Percentiles rank a stretch among this genome's conserved stretches.
Conservation (phyloP, 2,329 filamentous ascomycete species). For the Fusarium sterilihyphosum region DNA sequence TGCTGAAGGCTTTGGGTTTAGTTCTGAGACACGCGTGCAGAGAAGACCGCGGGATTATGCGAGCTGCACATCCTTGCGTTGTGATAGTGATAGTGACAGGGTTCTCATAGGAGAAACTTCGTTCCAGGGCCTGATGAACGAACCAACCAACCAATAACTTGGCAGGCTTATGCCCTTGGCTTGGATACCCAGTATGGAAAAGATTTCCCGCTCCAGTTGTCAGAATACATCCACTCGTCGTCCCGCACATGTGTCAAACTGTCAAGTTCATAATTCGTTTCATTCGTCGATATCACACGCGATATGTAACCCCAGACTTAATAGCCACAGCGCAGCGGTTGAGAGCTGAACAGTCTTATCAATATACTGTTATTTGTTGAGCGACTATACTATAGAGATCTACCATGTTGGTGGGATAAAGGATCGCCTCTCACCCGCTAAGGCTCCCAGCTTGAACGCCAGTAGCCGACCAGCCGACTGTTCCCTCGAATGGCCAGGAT, state of each 20-base stretch:
- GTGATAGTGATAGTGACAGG: not conserved
- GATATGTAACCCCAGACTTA: not conserved
- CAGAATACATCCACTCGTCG: not conserved
- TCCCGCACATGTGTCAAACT: not conserved
- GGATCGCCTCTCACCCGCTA: slow-evolving; percentile 8
- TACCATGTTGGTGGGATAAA: not conserved
- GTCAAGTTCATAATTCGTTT: not conserved
- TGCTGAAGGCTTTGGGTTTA: not conserved
- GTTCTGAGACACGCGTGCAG: not conserved
- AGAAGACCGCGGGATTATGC: not conserved
- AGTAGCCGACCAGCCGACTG: slow-evolving; percentile 22
- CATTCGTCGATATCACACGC: not conserved
- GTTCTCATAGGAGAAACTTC: not conserved
- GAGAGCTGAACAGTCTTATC: not conserved
- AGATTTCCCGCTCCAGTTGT: rapidly evolving
- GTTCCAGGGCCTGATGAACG: no score
- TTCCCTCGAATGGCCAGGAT: not conserved
- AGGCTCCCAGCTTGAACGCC: slow-evolving; percentile 32
- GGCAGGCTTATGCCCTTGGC: not conserved
- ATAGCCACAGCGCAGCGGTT: not conserved
- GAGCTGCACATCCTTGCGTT: not conserved
- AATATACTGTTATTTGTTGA: not conserved
- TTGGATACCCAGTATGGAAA: not conserved
- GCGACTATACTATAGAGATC: not conserved
- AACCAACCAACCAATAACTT: not conserved